Evolutionary conservation across 2,329 filamentous ascomycete species (phyloP).

Genomic region (Sporothrix brunneoviolacea): DNA sequence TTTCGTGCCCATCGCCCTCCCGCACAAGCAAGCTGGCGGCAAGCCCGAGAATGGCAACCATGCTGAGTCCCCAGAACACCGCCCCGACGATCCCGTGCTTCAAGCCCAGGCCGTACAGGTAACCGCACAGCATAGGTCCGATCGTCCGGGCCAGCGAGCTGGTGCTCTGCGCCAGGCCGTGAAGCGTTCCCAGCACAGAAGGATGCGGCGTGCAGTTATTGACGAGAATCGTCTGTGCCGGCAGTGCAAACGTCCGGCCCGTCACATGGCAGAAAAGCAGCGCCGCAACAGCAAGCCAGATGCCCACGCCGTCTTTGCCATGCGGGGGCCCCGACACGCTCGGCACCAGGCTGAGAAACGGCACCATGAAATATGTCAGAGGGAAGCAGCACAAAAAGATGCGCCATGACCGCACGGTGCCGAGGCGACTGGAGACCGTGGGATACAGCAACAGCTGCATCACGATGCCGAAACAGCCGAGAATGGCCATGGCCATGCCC

Average conservation of each 20-base stretch:
- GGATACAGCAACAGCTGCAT: constrained; percentile 70
- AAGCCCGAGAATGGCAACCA: constrained; percentile 42
- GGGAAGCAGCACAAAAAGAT: constrained; percentile 65
- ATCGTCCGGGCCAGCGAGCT: constrained; percentile 53
- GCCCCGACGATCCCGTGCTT: constrained; percentile 50
- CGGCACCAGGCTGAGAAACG: constrained; percentile 64
- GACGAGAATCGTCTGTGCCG: constrained; percentile 51
- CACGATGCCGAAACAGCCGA: constrained; percentile 68
- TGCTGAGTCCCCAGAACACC: constrained; percentile 50
- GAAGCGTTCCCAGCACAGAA: constrained; percentile 51
- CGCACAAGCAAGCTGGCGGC: constrained; percentile 45
- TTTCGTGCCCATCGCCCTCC: constrained; percentile 59
- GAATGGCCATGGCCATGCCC: constrained; percentile 69
- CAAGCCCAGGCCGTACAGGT: constrained; percentile 53
- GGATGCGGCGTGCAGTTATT: constrained; percentile 55
- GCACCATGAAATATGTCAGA: constrained; percentile 60
- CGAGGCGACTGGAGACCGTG: constrained; percentile 56
- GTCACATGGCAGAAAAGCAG: constrained; percentile 64
- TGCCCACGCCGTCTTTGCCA: constrained; percentile 43
- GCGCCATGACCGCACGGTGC: constrained; percentile 62
- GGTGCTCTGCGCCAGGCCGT: constrained; percentile 51
- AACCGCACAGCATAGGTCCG: constrained; percentile 54
- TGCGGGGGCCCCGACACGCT: constrained; percentile 44
- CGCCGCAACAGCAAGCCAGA: constrained; percentile 59
- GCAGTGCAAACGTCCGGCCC: constrained; percentile 62